Percentiles rank a stretch among this genome's conserved stretches.
Conservation (phyloP, 2,329 filamentous ascomycete species). For the Microcyclosporella mali region DNA sequence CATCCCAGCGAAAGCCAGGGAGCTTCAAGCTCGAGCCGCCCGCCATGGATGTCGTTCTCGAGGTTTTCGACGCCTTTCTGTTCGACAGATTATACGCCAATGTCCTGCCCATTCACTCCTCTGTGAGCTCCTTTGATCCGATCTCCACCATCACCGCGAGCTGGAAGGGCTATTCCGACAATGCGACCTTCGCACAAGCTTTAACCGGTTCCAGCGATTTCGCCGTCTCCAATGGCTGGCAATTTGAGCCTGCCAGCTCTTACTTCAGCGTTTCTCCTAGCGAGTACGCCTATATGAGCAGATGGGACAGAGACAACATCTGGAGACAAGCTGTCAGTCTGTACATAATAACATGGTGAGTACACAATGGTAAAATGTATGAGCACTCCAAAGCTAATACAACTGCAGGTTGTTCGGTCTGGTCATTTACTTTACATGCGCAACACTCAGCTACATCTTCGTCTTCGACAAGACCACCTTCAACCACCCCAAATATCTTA, state of each 20-base stretch:
- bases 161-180: slow-evolving; percentile 25
- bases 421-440: slow-evolving; percentile 76
- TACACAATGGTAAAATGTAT: background rate
- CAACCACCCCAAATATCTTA: slow-evolving; percentile 87
- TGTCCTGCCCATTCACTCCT: slow-evolving; percentile 53
- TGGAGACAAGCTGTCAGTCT: slow-evolving; percentile 68
- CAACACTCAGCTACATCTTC: slow-evolving; percentile 75
- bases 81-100: slow-evolving; percentile 74
- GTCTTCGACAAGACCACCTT: slow-evolving; percentile 88
- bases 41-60: slow-evolving; percentile 87
- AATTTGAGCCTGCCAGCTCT: slow-evolving; percentile 66
- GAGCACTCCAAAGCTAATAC: background rate
- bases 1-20: no score
- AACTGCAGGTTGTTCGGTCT: slow-evolving; percentile 75
- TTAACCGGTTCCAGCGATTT: slow-evolving; percentile 3
- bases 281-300: slow-evolving; percentile 71
- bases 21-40: background rate
- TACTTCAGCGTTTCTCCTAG: slow-evolving; percentile 65
- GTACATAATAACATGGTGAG: slow-evolving; percentile 79
- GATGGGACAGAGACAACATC: slow-evolving; percentile 69
- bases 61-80: slow-evolving; percentile 73
- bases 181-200: slow-evolving; percentile 46
- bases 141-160: slow-evolving; percentile 45
- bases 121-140: slow-evolving; percentile 49
- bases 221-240: slow-evolving; percentile 32